Evolutionary conservation across 169 alveolate genomes (phyloP).

Genomic region (Theileria parva): DNA sequence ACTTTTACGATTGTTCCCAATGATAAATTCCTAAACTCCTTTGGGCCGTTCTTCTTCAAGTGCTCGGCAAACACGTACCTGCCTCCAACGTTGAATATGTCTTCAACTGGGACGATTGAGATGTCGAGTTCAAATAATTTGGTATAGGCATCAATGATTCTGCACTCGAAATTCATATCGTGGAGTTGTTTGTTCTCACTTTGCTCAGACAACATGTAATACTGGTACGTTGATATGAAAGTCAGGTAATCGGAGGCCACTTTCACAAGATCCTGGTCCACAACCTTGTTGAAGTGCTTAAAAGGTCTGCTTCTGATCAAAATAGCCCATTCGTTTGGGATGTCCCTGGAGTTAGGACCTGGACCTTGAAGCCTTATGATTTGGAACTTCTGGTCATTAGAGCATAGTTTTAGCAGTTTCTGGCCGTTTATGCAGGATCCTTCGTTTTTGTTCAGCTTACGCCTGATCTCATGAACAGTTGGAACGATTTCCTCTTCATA

Average conservation of each 20-base stretch:
- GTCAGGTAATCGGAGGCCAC: conserved; percentile 20
- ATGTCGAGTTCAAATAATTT: not conserved
- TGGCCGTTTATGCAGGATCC: conserved; percentile 14
- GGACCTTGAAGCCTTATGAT: conserved; percentile 10
- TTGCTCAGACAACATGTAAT: not conserved
- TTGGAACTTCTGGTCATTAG: conserved; percentile 22
- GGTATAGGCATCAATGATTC: not conserved
- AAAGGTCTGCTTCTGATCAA: conserved; percentile 35
- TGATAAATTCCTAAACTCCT: conserved; percentile 61
- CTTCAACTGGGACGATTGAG: conserved; percentile 20
- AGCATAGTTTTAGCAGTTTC: conserved; percentile 39
- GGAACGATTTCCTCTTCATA: conserved; percentile 59
- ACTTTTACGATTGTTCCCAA: conserved; percentile 69
- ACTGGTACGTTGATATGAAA: conserved; percentile 10
- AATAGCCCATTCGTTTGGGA: conserved; percentile 43
- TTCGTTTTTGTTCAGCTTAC: conserved; percentile 26
- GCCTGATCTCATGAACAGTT: conserved; percentile 53
- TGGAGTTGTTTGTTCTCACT: not conserved
- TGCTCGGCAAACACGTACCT: conserved; percentile 72
- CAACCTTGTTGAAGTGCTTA: not conserved
- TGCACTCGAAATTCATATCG: not conserved
- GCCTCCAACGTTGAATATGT: conserved; percentile 57
- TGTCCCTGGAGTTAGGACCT: conserved; percentile 11
- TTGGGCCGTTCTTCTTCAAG: conserved; percentile 68
- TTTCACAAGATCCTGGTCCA: conserved; percentile 18